A percentile compares a stretch with the other conserved stretches of the same genome.
These are phyloP conservation scores for Penicillium hordei DNA, from an alignment of 2,329 filamentous ascomycete species.

Conservation along the genomic window DNA sequence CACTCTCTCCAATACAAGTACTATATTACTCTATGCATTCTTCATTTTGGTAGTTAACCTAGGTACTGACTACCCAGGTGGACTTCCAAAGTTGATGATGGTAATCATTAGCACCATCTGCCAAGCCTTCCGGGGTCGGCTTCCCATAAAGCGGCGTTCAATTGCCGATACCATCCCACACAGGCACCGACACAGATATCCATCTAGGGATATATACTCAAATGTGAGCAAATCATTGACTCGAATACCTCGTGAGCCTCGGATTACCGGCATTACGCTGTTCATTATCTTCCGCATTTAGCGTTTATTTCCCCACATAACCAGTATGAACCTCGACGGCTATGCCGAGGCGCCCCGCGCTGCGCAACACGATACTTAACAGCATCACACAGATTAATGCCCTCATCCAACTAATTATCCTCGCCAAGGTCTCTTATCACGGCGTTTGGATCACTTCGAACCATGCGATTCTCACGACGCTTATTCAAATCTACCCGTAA, in stretches of 20 bases:
- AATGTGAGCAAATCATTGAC: neutral
- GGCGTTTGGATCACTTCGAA: slow-evolving; percentile 48
- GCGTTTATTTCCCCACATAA: neutral
- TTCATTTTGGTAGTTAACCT: too few species aligned
- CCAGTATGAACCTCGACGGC: slow-evolving; percentile 36
- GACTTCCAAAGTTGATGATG: neutral
- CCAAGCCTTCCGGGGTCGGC: neutral
- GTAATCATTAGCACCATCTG: neutral
- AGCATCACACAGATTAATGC: slow-evolving; percentile 46
- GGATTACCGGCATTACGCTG: neutral
- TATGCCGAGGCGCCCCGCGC: slow-evolving; percentile 43
- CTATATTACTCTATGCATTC: neutral
- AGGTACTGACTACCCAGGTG: neutral
- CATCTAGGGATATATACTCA: too few species aligned
- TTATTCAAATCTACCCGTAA: neutral
- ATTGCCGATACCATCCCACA: neutral
- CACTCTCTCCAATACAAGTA: too few species aligned
- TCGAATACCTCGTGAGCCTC: neutral
- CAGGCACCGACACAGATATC: neutral
- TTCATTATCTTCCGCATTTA: neutral
- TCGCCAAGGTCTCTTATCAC: slow-evolving; percentile 54
- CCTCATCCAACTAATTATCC: slow-evolving; percentile 42
- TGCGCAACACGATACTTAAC: slow-evolving; percentile 50
- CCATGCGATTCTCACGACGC: neutral
- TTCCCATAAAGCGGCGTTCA: neutral